Evolutionary conservation across 2,329 filamentous ascomycete genomes (phyloP).

Genomic region (Teratosphaeria nubilosa): DNA sequence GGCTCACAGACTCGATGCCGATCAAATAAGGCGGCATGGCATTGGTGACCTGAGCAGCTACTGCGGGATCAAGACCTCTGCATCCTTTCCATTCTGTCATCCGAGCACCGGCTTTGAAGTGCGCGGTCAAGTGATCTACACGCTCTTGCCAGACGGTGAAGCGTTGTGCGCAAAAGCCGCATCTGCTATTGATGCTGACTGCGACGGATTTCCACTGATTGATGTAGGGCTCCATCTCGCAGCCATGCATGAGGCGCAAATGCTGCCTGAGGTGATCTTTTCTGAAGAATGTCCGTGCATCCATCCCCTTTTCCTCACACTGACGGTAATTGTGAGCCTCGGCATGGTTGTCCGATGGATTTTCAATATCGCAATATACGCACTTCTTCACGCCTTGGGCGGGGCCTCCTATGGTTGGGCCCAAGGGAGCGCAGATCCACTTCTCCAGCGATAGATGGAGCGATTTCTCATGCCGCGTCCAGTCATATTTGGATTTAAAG

Average conservation of each 20-base stretch:
- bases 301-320: slow-evolving; percentile 56
- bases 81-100: slow-evolving; percentile 49
- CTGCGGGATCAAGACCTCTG: slow-evolving; percentile 40
- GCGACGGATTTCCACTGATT: slow-evolving; percentile 53
- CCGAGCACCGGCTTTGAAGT: slow-evolving; percentile 43
- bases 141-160: slow-evolving; percentile 44
- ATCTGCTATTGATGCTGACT: slow-evolving; percentile 44
- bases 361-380: slow-evolving; percentile 47
- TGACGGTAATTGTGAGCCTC: slow-evolving; percentile 50
- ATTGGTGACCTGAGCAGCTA: slow-evolving; percentile 40
- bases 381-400: slow-evolving; percentile 44
- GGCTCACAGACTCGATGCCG: slow-evolving; percentile 36
- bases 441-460: slow-evolving; percentile 56
- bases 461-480: slow-evolving; percentile 57
- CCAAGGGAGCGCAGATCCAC: slow-evolving; percentile 50
- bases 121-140: slow-evolving; percentile 43
- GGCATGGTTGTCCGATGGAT: slow-evolving; percentile 47
- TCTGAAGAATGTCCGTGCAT: slow-evolving; percentile 54
- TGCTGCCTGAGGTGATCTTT: slow-evolving; percentile 56
- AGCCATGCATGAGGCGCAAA: slow-evolving; percentile 49
- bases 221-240: slow-evolving; percentile 53
- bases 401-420: slow-evolving; percentile 44
- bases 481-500: slow-evolving; percentile 45
- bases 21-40: slow-evolving; percentile 45
- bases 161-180: slow-evolving; percentile 42